Evolutionary conservation across 2,329 filamentous ascomycete genomes (phyloP).

Genomic region (Pseudogymnoascus destructans): DNA sequence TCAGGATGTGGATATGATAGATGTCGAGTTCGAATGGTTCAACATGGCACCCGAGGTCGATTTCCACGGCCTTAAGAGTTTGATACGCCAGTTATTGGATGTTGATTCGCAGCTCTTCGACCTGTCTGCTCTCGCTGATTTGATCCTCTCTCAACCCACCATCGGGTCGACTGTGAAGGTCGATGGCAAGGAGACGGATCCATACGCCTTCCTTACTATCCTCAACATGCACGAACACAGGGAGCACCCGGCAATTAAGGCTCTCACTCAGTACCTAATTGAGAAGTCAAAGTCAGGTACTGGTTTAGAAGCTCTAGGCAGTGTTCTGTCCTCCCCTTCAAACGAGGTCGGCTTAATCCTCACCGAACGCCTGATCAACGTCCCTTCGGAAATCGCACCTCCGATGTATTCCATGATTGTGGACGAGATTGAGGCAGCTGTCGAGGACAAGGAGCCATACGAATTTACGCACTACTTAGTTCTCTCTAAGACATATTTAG

Average conservation of each 20-base stretch:
- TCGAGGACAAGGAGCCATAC: conserved; percentile 86
- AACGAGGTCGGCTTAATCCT: conserved; percentile 69
- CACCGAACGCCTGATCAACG: conserved; percentile 91
- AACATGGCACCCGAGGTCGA: conserved; percentile 82
- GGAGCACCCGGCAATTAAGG: conserved; percentile 57
- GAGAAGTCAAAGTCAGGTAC: conserved; percentile 38
- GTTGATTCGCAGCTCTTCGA: conserved; percentile 76
- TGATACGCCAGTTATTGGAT: conserved; percentile 86
- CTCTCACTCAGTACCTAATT: conserved; percentile 58
- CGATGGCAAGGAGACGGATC: conserved; percentile 85
- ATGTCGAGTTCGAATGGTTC: conserved; percentile 98
- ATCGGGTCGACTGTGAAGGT: conserved; percentile 94
- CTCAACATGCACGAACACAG: conserved; percentile 71
- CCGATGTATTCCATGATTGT: conserved; percentile 91
- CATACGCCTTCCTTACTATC: conserved; percentile 83
- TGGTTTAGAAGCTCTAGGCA: conserved; percentile 41
- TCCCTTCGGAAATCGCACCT: conserved; percentile 83
- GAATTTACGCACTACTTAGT: conserved; percentile 88
- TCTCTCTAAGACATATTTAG: conserved; percentile 81
- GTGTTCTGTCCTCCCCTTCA: conserved; percentile 42
- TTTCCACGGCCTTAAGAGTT: conserved; percentile 85
- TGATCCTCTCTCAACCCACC: conserved; percentile 74
- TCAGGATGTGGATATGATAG: conserved; percentile 79
- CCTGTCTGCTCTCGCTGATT: conserved; percentile 70
- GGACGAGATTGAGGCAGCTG: conserved; percentile 78